phyloP scores from a whole-genome alignment of 176 grass and related monocot species.

The Carex scoparia region DNA sequence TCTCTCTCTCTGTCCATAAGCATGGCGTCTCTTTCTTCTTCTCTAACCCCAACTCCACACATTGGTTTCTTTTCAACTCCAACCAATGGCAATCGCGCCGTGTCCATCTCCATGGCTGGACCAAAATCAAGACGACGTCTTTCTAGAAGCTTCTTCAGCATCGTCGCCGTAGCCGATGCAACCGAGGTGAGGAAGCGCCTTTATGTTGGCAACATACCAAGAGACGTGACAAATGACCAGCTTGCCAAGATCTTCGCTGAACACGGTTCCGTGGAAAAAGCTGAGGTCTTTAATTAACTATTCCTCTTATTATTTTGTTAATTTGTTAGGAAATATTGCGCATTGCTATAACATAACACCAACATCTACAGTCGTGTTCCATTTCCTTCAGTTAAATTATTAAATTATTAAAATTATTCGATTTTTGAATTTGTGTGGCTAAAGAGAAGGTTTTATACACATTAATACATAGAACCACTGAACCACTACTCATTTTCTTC shows the following conservation, averaged over 20 bases:
- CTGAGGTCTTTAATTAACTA: conserved; percentile 45
- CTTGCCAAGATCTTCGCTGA: conserved; percentile 54
- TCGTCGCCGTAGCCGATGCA: conserved; percentile 20
- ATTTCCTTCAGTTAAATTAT: background rate
- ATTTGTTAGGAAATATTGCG: background rate
- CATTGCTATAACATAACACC: background rate
- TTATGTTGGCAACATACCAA: conserved; percentile 91
- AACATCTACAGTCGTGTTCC: background rate
- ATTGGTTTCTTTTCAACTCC: conserved; percentile 31
- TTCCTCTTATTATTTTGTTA: background rate
- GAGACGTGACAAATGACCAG: conserved; percentile 70
- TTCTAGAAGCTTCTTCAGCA: background rate
- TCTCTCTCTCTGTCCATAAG: background rate
- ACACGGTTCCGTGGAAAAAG: conserved; percentile 70
- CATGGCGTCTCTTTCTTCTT: conserved; percentile 30
- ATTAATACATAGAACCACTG: background rate
- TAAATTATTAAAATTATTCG: background rate
- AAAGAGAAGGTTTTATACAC: background rate
- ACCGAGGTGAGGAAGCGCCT: conserved; percentile 49
- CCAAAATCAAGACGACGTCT: background rate
- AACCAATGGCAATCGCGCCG: conserved; percentile 2
- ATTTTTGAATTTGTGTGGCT: background rate
- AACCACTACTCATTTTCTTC: background rate
- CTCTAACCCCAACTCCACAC: background rate
- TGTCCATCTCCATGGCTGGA: background rate